phyloP scores from a whole-genome alignment of 2,329 filamentous ascomycete genomes.

The Amauroascus verrucosus region DNA sequence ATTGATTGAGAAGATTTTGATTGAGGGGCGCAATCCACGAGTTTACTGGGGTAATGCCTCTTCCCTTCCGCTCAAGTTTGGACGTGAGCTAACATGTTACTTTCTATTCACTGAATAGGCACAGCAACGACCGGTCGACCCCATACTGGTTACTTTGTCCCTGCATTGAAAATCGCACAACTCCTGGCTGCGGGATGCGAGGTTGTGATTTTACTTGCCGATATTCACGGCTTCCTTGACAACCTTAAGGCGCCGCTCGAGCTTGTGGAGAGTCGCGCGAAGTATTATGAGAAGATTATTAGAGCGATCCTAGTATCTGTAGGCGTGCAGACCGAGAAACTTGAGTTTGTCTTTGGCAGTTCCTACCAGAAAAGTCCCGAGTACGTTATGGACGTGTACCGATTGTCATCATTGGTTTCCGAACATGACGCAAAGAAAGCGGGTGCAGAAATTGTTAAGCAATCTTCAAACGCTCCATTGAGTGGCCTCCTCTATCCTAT shows the following conservation, averaged over 20 bases:
- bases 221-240: slow-evolving; percentile 46
- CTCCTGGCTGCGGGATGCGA: slow-evolving; percentile 72
- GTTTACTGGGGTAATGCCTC: too few species aligned
- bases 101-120: slow-evolving; percentile 46
- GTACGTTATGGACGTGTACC: slow-evolving; percentile 85
- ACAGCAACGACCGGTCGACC: slow-evolving; percentile 74
- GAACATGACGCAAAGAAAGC: slow-evolving; percentile 81
- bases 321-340: slow-evolving; percentile 60
- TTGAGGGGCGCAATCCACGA: too few species aligned
- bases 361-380: slow-evolving; percentile 67
- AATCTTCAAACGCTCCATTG: slow-evolving; percentile 64
- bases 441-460: slow-evolving; percentile 89
- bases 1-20: too few species aligned
- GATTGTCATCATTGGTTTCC: slow-evolving; percentile 58
- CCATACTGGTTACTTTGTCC: slow-evolving; percentile 78
- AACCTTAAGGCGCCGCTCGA: slow-evolving; percentile 68
- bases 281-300: slow-evolving; percentile 68
- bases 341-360: slow-evolving; percentile 68
- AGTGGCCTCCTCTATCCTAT: slow-evolving; percentile 71
- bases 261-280: slow-evolving; percentile 62
- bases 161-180: slow-evolving; percentile 74
- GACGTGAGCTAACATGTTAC: too few species aligned
- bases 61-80: too few species aligned
- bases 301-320: slow-evolving; percentile 60
- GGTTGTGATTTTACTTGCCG: slow-evolving; percentile 61